Evolutionary conservation across 1,284 basidiomycete genomes (phyloP), one percentile per base, ranked within the genome.

Genomic region (Ceratobasidium sp.): DNA sequence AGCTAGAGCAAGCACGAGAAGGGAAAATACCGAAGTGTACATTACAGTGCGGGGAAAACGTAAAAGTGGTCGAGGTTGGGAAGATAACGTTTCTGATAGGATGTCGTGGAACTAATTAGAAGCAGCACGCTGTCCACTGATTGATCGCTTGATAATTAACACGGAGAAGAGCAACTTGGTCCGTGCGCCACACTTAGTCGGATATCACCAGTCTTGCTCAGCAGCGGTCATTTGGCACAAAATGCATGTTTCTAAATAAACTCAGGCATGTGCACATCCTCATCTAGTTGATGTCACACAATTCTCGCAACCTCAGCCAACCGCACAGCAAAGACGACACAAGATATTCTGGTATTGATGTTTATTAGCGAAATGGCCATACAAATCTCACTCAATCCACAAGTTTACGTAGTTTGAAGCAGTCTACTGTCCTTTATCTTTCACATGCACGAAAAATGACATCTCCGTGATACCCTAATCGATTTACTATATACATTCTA

Each of bases 401-500:
- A 71, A 50, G 30, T 58, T 61, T 61, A 61, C 38, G 32, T 18
- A 61, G 23, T 18, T 38, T n/a, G 44, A 43, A 59, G 69, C 46
- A 61, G 57, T 71, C 69, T 71, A 71, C 69, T 59, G 47, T 71
- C 69, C 66, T 38, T 62, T 43, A 71, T 59, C 54, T 70, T 70
- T 71, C 69, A 71, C 59, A 61, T 57, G 38, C 58, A 61, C 41
- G 44, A 43, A 58, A 61, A 7, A 44, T 16, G 26, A 35, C 18
- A 59, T 61, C 57, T 71, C 69, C 69, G 47, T 59, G 46, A 54
- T 61, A 71, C 57, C 67, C 69, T 49, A 38, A 61, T 71, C 69
- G 35, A 71, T 71, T 71, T 71, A 71, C 46, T 71, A 71, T 71
- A 61, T 71, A 71, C 69, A 71, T 71, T 71, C 69, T 71, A 71